A percentile compares a stretch with the other conserved stretches of the same genome.
Conservation (phyloP, 192 early-diverging fungal species). For the Haplosporangium gracile region DNA sequence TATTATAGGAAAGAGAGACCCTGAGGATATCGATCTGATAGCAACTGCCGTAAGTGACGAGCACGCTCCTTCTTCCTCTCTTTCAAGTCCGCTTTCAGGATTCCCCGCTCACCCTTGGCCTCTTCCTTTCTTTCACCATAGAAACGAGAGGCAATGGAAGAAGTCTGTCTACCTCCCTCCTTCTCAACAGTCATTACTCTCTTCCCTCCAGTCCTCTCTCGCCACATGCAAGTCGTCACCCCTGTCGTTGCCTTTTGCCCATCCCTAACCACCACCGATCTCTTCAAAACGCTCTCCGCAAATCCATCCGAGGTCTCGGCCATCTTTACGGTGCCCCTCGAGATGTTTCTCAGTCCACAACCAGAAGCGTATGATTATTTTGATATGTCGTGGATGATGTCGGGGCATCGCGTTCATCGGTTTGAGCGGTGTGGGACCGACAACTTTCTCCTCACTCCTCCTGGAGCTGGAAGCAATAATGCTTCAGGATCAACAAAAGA, state of each 20-base stretch:
- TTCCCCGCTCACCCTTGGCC: not conserved
- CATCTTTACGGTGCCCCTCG: slow-evolving; percentile 33
- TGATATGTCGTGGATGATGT: slow-evolving; percentile 36
- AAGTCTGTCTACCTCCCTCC: slow-evolving; percentile 12
- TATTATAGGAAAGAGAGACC: slow-evolving; percentile 35
- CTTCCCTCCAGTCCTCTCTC: slow-evolving; percentile 24
- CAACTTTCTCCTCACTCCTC: slow-evolving; percentile 11
- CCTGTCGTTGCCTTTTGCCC: slow-evolving; percentile 39
- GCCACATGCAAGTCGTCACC: slow-evolving; percentile 43
- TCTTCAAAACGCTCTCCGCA: slow-evolving; percentile 16
- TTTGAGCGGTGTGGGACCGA: slow-evolving; percentile 28
- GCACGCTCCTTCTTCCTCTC: not conserved
- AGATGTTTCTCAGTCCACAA: slow-evolving; percentile 26
- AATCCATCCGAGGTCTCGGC: slow-evolving; percentile 50
- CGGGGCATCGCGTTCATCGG: slow-evolving; percentile 19
- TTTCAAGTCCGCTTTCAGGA: not conserved
- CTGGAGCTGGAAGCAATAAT: too few species aligned
- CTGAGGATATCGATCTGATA: slow-evolving; percentile 31
- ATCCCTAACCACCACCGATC: slow-evolving; percentile 20
- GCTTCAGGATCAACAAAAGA: not conserved
- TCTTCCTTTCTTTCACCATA: not conserved
- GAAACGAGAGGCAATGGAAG: slow-evolving; percentile 52
- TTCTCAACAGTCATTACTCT: slow-evolving; percentile 11
- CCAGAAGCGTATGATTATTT: slow-evolving; percentile 10
- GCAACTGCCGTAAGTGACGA: slow-evolving; percentile 42